A percentile compares a stretch with the other conserved stretches of the same genome.
Conservation (phyloP, 345 rosid genomes). For the Psidium guajava region DNA sequence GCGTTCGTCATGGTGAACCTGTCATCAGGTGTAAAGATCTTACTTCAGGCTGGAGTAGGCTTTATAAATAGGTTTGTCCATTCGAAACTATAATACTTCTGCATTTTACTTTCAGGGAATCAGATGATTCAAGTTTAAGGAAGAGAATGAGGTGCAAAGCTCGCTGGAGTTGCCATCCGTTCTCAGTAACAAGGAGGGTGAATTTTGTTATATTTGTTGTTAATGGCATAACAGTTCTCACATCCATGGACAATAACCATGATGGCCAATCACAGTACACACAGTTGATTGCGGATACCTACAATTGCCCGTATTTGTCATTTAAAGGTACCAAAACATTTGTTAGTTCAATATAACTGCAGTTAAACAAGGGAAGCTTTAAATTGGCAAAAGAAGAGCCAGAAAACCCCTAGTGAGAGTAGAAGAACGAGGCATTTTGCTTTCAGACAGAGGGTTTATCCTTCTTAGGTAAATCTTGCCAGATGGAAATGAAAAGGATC, state of each 20-base stretch:
- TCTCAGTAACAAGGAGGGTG: slow-evolving; percentile 28
- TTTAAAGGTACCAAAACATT: slow-evolving; percentile 40
- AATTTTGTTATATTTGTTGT: slow-evolving; percentile 65
- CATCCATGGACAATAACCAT: slow-evolving; percentile 26
- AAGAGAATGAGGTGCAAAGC: slow-evolving; percentile 28
- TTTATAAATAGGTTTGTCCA: neutral
- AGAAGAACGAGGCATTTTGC: neutral
- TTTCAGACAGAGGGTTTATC: neutral
- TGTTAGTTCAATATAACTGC: neutral
- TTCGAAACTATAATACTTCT: neutral
- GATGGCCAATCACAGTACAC: slow-evolving; percentile 12
- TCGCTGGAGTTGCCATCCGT: slow-evolving; percentile 10
- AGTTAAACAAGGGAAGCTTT: neutral
- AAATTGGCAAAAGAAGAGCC: neutral
- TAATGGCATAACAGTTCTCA: slow-evolving; percentile 42
- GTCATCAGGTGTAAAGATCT: slow-evolving; percentile 33
- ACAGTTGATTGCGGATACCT: slow-evolving; percentile 24
- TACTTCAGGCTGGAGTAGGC: neutral
- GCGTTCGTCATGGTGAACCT: slow-evolving; percentile 52
- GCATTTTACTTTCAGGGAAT: slow-evolving; percentile 30
- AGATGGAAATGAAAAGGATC: neutral
- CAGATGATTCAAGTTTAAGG: slow-evolving; percentile 36
- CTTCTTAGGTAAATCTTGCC: neutral
- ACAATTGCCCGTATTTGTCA: slow-evolving; percentile 47
- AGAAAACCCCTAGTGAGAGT: neutral